These are phyloP conservation scores for Jackrogersella minutella DNA, from an alignment of 495 filamentous ascomycete species.

Conservation along the genomic window DNA sequence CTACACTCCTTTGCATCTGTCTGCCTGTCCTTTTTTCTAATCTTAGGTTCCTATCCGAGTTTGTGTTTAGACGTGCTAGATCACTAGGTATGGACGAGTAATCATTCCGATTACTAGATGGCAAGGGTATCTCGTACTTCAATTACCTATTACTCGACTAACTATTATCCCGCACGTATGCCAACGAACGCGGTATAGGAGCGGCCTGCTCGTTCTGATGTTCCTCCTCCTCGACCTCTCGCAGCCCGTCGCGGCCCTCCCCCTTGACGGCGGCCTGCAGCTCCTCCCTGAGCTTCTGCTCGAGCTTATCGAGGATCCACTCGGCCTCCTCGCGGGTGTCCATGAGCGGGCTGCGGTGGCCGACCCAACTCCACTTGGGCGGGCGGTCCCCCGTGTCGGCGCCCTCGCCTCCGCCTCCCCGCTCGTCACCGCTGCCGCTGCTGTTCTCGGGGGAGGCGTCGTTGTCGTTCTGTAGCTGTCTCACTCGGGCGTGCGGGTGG, in stretches of 20 bases:
- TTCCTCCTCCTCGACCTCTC: constrained; percentile 24
- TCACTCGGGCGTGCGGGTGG: background rate
- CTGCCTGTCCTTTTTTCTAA: too few relatives aligned
- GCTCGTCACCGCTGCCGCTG: background rate
- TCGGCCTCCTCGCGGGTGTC: constrained; percentile 75
- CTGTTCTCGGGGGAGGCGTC: background rate
- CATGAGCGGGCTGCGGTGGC: constrained; percentile 74
- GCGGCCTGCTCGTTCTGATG: constrained; percentile 23
- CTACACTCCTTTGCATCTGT: background rate
- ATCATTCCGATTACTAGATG: too few relatives aligned
- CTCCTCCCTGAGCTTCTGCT: constrained; percentile 61
- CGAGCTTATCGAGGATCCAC: constrained; percentile 78
- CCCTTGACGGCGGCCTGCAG: constrained; percentile 47
- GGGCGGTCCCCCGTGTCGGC: background rate
- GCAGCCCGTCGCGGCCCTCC: constrained; percentile 8
- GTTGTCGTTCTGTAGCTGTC: background rate
- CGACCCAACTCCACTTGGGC: constrained; percentile 78
- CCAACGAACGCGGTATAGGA: background rate
- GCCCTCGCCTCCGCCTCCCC: constrained; percentile 19
- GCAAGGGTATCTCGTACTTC: constrained; percentile 6
- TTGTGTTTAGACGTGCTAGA: too few relatives aligned
- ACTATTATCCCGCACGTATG: background rate
- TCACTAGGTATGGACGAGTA: too few relatives aligned
- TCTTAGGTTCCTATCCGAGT: background rate
- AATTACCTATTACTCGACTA: background rate